Base-by-base conservation (phyloP, 192 early-diverging fungal genomes). In the Phlyctochytrium bullatum region DNA sequence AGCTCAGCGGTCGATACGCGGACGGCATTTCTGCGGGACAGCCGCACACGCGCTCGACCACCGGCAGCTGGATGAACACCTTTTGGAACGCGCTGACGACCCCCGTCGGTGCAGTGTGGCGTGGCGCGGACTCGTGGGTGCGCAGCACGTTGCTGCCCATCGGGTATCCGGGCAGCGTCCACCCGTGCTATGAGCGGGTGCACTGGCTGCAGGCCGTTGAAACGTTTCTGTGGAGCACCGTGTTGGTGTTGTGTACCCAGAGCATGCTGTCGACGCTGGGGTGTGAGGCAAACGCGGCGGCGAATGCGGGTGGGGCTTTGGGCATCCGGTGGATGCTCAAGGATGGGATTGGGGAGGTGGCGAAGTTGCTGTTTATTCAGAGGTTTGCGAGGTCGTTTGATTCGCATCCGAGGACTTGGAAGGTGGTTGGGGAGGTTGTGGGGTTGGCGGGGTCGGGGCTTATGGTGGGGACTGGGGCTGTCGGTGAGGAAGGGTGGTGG, bases 361-460 rank as follows among this genome's bases (percentile, higher is more conserved):
- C 87, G 36, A 90, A 90, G 72, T 69, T 90, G 16, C 79, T 90
- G 34, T 88, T 90, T 64, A 90, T 90, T 64, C 83, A 88, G 64
- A 74, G 82, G 20, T 90, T 80, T 73, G 81, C 87, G 6, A 77
- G 78, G 62, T 81, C 77, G 0, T 88, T 90, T 76, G 88, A 90
- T 54, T 87, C 88, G 27, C 85, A 87, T 65, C 88, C 88, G 36
- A 90, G 88, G 66, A 85, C 87, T 33, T 88, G 87, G 87, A 90
- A 88, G 68, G 73, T 88, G 36, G 76, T 90, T 57, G 85, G 86
- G 31, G 88, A 90, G 69, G 65, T 84, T 17, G 68, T 85, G 20
- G 78, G 76, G 12, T 66, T 82, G 29, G 65, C 70, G n/a, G 88
- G 88, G 0, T 83, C 87, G 0, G 69, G 79, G 28, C 51, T 88